phyloP scores from a whole-genome alignment of 75 land plant species.

The Chamaecyparis obtusa region DNA sequence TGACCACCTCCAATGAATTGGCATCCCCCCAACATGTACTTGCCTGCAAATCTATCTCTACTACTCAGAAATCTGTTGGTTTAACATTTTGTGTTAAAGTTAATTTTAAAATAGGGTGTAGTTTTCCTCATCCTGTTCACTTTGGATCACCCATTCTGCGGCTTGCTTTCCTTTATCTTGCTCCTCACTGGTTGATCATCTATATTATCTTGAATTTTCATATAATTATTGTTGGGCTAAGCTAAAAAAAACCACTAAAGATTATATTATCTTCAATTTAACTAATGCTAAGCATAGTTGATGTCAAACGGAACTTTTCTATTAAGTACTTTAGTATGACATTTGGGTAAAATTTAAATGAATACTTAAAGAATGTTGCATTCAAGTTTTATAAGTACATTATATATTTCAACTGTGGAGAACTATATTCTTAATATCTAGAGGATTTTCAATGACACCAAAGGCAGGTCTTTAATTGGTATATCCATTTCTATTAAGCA shows the following conservation, averaged over 20 bases:
- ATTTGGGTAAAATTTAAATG: neutral
- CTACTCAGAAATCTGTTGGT: too few species aligned
- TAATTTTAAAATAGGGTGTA: too few species aligned
- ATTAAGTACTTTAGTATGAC: neutral
- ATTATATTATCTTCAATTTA: neutral
- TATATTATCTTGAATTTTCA: too few species aligned
- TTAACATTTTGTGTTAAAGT: too few species aligned
- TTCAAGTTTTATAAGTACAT: neutral
- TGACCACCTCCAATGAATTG: too few species aligned
- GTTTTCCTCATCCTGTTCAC: too few species aligned
- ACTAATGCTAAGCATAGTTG: neutral
- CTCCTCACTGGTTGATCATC: too few species aligned
- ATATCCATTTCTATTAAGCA: constrained; percentile 3
- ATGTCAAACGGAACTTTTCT: neutral
- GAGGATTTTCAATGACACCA: neutral
- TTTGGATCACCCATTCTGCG: too few species aligned
- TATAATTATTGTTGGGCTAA: neutral
- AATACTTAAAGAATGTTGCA: neutral
- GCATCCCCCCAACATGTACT: too few species aligned
- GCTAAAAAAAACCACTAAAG: neutral
- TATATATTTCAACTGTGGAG: neutral
- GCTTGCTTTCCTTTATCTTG: too few species aligned
- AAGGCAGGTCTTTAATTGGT: neutral
- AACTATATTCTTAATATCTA: neutral
- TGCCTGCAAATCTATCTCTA: too few species aligned